Conservation (phyloP, 1,284 basidiomycete species). For the Wallemia mellicola region DNA sequence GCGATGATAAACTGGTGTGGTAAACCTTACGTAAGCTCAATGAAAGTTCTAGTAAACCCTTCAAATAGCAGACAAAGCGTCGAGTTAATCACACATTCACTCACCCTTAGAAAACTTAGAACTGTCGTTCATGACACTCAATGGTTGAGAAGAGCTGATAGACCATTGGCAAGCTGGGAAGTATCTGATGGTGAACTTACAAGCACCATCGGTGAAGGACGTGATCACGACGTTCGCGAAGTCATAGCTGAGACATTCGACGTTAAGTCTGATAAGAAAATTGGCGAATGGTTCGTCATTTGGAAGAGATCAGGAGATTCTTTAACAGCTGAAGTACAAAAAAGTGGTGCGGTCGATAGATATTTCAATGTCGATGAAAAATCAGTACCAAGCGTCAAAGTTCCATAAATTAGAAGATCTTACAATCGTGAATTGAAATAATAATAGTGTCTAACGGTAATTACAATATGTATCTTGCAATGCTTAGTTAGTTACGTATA, state of each 20-base stretch:
- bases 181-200: constrained; percentile 38
- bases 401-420: neutral
- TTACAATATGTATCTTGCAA: neutral
- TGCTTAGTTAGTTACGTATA: neutral
- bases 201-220: constrained; percentile 36
- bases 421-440: too few species aligned
- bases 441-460: too few species aligned
- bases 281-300: constrained; percentile 45
- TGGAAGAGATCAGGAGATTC: constrained; percentile 29
- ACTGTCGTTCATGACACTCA: constrained; percentile 7
- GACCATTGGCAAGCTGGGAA: constrained; percentile 32
- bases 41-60: constrained; percentile 18
- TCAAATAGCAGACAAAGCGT: constrained; percentile 15
- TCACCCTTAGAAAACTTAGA: neutral
- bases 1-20: constrained; percentile 41
- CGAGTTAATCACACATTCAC: constrained; percentile 5
- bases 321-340: constrained; percentile 24
- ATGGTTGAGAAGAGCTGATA: constrained; percentile 29
- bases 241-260: constrained; percentile 29
- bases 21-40: constrained; percentile 22
- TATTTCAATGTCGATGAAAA: constrained; percentile 64
- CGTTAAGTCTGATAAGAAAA: constrained; percentile 27
- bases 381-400: constrained; percentile 2
- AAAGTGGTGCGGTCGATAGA: constrained; percentile 30
- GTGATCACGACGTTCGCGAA: constrained; percentile 33